Base-by-base conservation (phyloP, 176 grass and related monocot genomes). In the Elymus sibiricus region DNA sequence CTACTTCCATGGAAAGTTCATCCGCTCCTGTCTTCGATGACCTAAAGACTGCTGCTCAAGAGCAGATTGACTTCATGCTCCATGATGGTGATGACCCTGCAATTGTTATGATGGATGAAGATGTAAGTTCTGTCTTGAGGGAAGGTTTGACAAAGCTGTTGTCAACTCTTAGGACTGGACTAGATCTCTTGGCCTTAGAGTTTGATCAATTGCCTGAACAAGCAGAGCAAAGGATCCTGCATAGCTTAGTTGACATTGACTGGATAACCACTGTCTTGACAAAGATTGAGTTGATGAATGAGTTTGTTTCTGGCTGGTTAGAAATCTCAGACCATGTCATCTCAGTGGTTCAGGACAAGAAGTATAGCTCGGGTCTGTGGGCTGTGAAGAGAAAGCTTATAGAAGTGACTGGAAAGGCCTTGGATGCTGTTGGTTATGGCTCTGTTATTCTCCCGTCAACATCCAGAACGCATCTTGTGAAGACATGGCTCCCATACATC, bases 11-110 rank as follows among this genome's bases (percentile, higher is more conserved):
- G 69, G 80, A 85, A 79, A 84, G 22, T 86, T 72, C 86, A 4
- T 76, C 86, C 25, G 82, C 86, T 89, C 90, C 93, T 78, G 92
- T 95, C 40, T 82, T 65, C 11, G 96, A 95, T 76, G 93, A 95
- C 42, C 77, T 98, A 63, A 95, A 98, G 79, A 98, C 84, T 74
- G 95, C 96, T 34, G 93, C 96, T 69, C 93, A 98, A 76, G 96
- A 98, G 79, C 96, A 98, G 94, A 87, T 95, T 39, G 96, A 98
- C 67, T 98, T 95, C 82, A 98, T 98, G 93, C 92, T 98, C 79
- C 84, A 92, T 32, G 84, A 91, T 38, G 96, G 95, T 63, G 90
- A 86, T 77, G 92, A 94, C 40, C 86, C 83, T 81, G 88, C 93
- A 86, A 91, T 95, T 49, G 82, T 95, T 73, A 83, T 79, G 43